phyloP scores from a whole-genome alignment of 352 stramenopile genomes.

The Plasmopara viticola region DNA sequence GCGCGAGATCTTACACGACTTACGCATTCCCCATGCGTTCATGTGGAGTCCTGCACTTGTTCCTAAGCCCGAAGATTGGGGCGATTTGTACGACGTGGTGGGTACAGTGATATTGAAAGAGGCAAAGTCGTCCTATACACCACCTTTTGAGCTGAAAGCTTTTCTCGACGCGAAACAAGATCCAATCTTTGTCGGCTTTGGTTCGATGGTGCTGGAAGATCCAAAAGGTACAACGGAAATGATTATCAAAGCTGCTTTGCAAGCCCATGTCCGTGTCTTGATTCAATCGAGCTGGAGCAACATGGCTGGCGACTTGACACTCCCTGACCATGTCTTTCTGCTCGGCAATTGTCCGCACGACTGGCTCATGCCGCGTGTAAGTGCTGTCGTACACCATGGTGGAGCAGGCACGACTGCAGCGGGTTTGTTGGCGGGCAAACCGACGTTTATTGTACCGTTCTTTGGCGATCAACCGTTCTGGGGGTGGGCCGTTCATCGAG shows the following conservation, averaged over 20 bases:
- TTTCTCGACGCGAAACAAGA: slow-evolving; percentile 39
- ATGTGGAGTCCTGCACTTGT: slow-evolving; percentile 54
- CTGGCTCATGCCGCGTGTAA: slow-evolving; percentile 86
- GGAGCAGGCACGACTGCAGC: slow-evolving; percentile 87
- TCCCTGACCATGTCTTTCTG: slow-evolving; percentile 50
- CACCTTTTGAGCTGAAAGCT: slow-evolving; percentile 9
- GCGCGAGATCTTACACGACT: slow-evolving; percentile 33
- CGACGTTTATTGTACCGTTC: slow-evolving; percentile 91
- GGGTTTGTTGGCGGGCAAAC: slow-evolving; percentile 82
- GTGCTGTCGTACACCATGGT: slow-evolving; percentile 74
- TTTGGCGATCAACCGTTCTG: slow-evolving; percentile 94
- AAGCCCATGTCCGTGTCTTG: slow-evolving; percentile 61
- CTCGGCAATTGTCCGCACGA: slow-evolving; percentile 74
- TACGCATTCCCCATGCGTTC: slow-evolving; percentile 53
- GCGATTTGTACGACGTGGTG: slow-evolving; percentile 37
- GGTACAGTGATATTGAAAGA: slow-evolving; percentile 41
- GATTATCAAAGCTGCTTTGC: slow-evolving; percentile 38
- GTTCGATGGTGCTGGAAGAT: slow-evolving; percentile 89
- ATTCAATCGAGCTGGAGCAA: slow-evolving; percentile 87
- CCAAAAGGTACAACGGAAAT: slow-evolving; percentile 35
- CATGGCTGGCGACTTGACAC: slow-evolving; percentile 35
- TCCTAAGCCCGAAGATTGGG: slow-evolving; percentile 52
- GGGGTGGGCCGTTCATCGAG: slow-evolving; percentile 74
- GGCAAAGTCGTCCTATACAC: slow-evolving; percentile 20
- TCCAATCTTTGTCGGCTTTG: slow-evolving; percentile 92